Base-by-base conservation (phyloP, 2,329 filamentous ascomycete species). In the Botrytis sinoallii region DNA sequence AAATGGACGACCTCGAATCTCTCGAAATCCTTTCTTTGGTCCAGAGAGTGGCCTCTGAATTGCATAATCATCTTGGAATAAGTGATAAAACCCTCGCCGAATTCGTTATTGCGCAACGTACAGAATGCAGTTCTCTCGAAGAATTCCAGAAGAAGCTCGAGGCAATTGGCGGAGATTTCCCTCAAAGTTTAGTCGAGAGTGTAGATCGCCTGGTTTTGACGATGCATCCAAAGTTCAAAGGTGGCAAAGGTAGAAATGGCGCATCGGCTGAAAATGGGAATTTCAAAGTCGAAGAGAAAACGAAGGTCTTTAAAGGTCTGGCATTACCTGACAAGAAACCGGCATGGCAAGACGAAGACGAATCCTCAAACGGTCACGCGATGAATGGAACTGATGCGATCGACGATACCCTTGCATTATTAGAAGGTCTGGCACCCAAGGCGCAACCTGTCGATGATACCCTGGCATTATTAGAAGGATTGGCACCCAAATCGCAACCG, bases 11-110 rank as follows among this genome's bases (percentile, higher is more conserved):
- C 81, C 88, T 99, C 78, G 89, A 93, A 82, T 93, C 93, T 79
- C 90, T 99, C 81, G 96, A 99, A 87, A 87, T 97, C 75, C 88
- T 99, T 71, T 97, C 95, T 79, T 91, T 99, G 80, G 94, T 98
- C 73, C 96, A 94, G 69, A 97, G 95, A 83, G 94, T 99, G 79
- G 94, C 94, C 22, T 95, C 93, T 29, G 96, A 99, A 83, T 87
- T 99, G 71, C 92, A 97, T 79, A 99, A 99, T 81, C 93, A 99
- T 84, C 84, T 98, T 74, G 94, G 95, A 73, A 90, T 98, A 79
- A 92, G 89, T 81, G 95, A 99, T 84, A 98, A 97, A 84, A 97
- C 94, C 8, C 90, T 99, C 40, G 95, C 96, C 78, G 96, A 99
- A 83, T 99, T 97, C 81, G 90, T 99, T 79, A 97, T 99, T 81